Conservation (phyloP, 129 eudicot genomes). For the Helianthus tuberosus region DNA sequence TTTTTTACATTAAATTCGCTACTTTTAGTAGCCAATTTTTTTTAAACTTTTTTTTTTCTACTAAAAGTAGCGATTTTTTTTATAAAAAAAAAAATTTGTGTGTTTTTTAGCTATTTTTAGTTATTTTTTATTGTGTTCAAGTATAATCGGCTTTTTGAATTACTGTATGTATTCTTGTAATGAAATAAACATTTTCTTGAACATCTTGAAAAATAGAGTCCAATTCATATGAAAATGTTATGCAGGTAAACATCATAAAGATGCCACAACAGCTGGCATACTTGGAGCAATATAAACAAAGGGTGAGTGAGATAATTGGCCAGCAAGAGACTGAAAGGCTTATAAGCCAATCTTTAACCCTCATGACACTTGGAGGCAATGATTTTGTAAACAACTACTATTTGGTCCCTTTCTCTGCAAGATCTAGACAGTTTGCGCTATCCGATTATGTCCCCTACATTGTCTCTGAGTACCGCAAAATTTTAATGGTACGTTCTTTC, state of each 20-base stretch:
- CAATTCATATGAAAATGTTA: background rate
- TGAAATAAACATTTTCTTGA: background rate
- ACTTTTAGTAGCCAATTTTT: no score
- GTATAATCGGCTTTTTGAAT: no score
- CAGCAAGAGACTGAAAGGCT: conserved; percentile 27
- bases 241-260: conserved; percentile 39
- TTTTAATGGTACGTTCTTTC: conserved; percentile 27
- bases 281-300: conserved; percentile 36
- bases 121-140: no score
- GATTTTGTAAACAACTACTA: conserved; percentile 47
- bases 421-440: conserved; percentile 36
- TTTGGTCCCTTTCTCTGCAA: conserved; percentile 40
- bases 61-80: no score
- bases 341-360: conserved; percentile 32
- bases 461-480: conserved; percentile 38
- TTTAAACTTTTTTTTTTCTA: no score
- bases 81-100: no score
- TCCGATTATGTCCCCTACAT: conserved; percentile 37
- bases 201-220: background rate
- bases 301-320: conserved; percentile 39
- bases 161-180: no score
- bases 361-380: conserved; percentile 45
- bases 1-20: no score
- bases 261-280: conserved; percentile 29
- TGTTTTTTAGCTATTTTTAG: no score